Percentiles rank a stretch among this genome's conserved stretches.
These are phyloP conservation scores for Ogataea zsoltii DNA, from an alignment of 805 yeast species.

Conservation along the genomic window DNA sequence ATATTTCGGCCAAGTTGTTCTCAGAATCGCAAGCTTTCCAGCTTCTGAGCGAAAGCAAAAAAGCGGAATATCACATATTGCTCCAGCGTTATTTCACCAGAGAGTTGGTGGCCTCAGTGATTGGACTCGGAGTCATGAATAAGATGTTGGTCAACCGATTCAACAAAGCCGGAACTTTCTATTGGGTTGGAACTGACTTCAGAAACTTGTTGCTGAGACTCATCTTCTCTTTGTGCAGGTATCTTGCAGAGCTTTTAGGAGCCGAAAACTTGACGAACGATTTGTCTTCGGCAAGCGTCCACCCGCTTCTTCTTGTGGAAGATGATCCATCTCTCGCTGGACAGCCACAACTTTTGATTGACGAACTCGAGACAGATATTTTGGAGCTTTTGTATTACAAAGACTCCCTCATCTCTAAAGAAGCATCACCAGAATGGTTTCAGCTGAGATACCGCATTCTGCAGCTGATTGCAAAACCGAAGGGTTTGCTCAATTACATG, in stretches of 20 bases:
- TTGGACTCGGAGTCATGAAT: constrained; percentile 23
- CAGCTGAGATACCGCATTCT: constrained; percentile 14
- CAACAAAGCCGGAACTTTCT: constrained; percentile 7
- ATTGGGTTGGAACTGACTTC: constrained; percentile 26
- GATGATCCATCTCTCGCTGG: not conserved
- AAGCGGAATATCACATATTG: constrained; percentile 7
- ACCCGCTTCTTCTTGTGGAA: not conserved
- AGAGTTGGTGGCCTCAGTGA: constrained; percentile 17
- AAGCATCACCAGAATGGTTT: not conserved
- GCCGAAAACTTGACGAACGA: not conserved
- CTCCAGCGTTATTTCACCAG: constrained; percentile 21
- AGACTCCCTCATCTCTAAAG: constrained; percentile 7
- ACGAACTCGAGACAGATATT: constrained; percentile 19
- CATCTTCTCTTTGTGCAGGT: constrained; percentile 15
- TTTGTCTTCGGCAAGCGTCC: not conserved
- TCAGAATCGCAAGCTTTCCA: constrained; percentile 15
- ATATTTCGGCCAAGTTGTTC: constrained; percentile 10
- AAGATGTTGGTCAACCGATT: constrained; percentile 13
- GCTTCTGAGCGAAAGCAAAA: constrained; percentile 4
- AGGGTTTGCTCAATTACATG: constrained; percentile 22
- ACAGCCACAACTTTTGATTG: constrained; percentile 12
- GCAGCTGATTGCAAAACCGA: constrained; percentile 18
- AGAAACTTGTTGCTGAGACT: constrained; percentile 23
- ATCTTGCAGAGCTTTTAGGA: constrained; percentile 13
- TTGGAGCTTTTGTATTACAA: constrained; percentile 16